Conservation (phyloP, 257 asterid species). For the Eustoma russellianum region DNA sequence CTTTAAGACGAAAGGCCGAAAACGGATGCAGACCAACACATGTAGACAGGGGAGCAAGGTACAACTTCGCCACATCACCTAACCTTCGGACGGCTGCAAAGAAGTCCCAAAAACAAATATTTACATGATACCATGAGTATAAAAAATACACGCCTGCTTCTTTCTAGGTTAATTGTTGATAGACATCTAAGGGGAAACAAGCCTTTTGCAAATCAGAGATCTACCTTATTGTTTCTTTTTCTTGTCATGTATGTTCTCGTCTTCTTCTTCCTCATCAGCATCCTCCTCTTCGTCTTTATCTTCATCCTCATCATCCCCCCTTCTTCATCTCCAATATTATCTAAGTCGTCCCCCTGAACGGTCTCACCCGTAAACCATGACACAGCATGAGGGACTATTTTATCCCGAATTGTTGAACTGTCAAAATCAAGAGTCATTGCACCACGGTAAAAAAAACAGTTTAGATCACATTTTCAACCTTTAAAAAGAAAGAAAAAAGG, state of each 20-base stretch:
- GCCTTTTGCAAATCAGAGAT: background rate
- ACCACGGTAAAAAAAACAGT: background rate
- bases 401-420: conserved; percentile 70
- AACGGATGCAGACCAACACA: too few relatives aligned
- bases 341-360: conserved; percentile 32
- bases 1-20: too few relatives aligned
- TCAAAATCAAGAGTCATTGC: background rate
- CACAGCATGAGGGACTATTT: conserved; percentile 73
- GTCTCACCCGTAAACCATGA: conserved; percentile 94
- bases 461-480: background rate
- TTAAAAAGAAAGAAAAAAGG: background rate
- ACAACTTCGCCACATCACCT: background rate
- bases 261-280: conserved; percentile 26
- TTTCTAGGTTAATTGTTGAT: background rate
- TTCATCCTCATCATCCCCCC: conserved; percentile 4
- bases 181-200: background rate
- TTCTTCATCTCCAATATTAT: conserved; percentile 4
- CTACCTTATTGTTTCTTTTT: conserved; percentile 26
- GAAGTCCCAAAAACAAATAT: background rate
- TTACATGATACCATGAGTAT: background rate
- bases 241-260: conserved; percentile 27
- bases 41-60: too few relatives aligned
- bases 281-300: conserved; percentile 19
- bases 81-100: conserved; percentile 28
- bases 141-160: background rate